These are phyloP conservation scores for Monascus purpureus DNA, from an alignment of 495 filamentous ascomycete genomes.

Conservation along the genomic window DNA sequence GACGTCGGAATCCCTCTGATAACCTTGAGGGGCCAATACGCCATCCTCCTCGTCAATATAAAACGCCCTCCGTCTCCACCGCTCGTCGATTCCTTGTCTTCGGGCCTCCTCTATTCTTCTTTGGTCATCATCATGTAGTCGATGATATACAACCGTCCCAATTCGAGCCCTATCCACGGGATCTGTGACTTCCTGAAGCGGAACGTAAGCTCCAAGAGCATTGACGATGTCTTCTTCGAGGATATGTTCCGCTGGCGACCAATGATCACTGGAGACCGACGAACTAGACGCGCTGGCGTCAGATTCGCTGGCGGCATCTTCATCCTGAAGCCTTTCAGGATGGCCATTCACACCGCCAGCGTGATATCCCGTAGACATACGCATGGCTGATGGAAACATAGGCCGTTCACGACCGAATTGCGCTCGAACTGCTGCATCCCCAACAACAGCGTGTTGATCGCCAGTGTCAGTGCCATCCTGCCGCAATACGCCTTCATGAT, in stretches of 20 bases:
- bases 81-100: conserved; percentile 47
- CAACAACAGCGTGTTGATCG: conserved; percentile 32
- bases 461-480: conserved; percentile 32
- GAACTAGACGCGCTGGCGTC: conserved; percentile 12
- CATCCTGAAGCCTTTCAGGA: conserved; percentile 1
- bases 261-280: conserved; percentile 18
- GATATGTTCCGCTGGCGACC: conserved; percentile 28
- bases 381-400: conserved; percentile 23
- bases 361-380: conserved; percentile 10
- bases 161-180: conserved; percentile 27
- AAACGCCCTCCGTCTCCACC: conserved; percentile 60
- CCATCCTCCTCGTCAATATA: conserved; percentile 76
- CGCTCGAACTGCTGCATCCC: conserved; percentile 31
- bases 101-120: conserved; percentile 25
- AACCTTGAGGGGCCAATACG: conserved; percentile 45
- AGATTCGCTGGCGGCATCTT: conserved; percentile 11
- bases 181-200: conserved; percentile 26
- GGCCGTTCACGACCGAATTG: conserved; percentile 26
- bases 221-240: conserved; percentile 26
- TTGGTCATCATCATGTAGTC: conserved; percentile 28
- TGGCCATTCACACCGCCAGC: conserved; percentile 2
- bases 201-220: conserved; percentile 22
- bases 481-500: conserved; percentile 35
- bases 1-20: conserved; percentile 49
- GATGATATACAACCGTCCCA: conserved; percentile 22